Base-by-base conservation (phyloP, 768 basidiomycete genomes). In the Mycena chlorophos region DNA sequence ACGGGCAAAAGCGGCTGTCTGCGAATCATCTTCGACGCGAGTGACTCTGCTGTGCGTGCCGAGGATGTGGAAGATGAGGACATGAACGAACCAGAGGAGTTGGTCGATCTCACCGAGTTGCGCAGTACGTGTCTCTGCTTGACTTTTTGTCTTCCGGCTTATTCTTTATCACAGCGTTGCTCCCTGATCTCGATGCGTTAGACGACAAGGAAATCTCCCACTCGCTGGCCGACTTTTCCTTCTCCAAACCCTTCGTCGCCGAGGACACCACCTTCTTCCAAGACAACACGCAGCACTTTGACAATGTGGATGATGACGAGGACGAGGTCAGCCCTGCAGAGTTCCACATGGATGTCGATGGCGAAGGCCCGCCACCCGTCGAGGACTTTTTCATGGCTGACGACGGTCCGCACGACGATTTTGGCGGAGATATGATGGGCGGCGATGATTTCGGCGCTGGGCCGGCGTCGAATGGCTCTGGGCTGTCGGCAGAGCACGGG, bases 21-120 rank as follows among this genome's bases (percentile, higher is more conserved):
- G 69, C 79, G 94, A 56, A 89, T 99, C 49, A 91, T 98, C 25
- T 99, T 99, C 63, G 96, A 98, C 69, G 95, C 94, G 4, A 88
- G 95, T 54, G 96, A 98, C 69, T 89, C 91, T 0, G 86, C 89
- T 68, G 84, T 86, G 3, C 89, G 85, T 58, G 77, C 79, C 3
- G 88, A 79, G 28, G 84, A 80, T 2, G 86, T 95, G 34, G 93
- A 91, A 43, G 86, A 86, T 29, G 92, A 92, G 45, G 81, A 84
- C 14, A 71, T 84, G 37, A 78, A 86, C 40, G 92, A 94, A 61
- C 83, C 85, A 2, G 81, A 82, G 58, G 85, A 87, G 51, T 76
- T 81, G 3, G 76, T 92, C 14, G 87, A 91, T 65, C 64, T 92
- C 40, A 81, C 76, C 26, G 74, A 78, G 56, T 72, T 89, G 43